A percentile compares a stretch with the other conserved stretches of the same genome.
phyloP scores from a whole-genome alignment of 2,329 filamentous ascomycete species.

The Dothidotthia symphoricarpi region DNA sequence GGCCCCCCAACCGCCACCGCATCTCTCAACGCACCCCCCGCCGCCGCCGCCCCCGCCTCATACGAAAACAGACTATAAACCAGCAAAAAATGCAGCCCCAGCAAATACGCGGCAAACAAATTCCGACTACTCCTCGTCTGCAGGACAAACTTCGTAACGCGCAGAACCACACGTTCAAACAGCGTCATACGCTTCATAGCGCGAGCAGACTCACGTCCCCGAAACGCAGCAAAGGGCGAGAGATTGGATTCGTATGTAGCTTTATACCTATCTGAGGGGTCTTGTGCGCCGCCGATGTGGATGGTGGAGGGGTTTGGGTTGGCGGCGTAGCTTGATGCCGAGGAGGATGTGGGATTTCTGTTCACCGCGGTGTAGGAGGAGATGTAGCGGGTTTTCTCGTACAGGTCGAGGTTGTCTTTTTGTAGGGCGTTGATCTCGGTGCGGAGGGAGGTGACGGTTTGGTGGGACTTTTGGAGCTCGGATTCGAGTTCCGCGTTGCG shows the following conservation, averaged over 20 bases:
- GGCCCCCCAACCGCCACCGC: conserved; percentile 32
- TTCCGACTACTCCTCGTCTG: conserved; percentile 89
- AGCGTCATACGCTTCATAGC: conserved; percentile 92
- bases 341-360: conserved; percentile 59
- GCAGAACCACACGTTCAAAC: conserved; percentile 86
- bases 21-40: conserved; percentile 32
- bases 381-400: conserved; percentile 96
- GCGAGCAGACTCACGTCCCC: conserved; percentile 85
- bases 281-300: conserved; percentile 52
- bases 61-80: conserved; percentile 86
- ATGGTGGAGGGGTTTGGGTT: conserved; percentile 76
- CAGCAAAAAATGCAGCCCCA: conserved; percentile 82
- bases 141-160: conserved; percentile 84
- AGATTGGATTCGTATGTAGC: conserved; percentile 94
- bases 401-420: conserved; percentile 92
- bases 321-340: conserved; percentile 59
- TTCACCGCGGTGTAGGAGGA: conserved; percentile 87
- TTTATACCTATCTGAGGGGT: conserved; percentile 74
- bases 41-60: conserved; percentile 52
- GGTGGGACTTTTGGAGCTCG: conserved; percentile 81
- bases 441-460: conserved; percentile 77
- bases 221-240: conserved; percentile 92
- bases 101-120: conserved; percentile 87
- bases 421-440: conserved; percentile 90
- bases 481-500: conserved; percentile 87